Base-by-base conservation (phyloP, 352 stramenopile species). In the Pythium phragmitis region DNA sequence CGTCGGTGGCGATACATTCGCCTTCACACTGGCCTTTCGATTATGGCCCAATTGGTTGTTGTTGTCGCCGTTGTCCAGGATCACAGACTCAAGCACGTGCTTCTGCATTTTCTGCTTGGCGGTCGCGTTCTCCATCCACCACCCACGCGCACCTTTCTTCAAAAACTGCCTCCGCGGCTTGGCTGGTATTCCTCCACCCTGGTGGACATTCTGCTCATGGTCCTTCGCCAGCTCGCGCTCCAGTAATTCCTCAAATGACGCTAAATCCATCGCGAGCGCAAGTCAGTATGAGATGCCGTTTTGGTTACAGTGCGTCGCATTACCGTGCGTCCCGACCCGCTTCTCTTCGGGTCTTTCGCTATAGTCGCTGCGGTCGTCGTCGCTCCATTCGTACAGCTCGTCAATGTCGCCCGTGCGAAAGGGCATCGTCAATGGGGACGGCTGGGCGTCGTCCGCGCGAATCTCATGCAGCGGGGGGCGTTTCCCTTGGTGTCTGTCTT, bases 101-200 rank as follows among this genome's bases (percentile, higher is more conserved):
- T 82, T 87, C 17, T 73, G 65, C 56, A 90, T 70, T 57, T 86
- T 87, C 28, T 70, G 63, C 60, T 82, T 77, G 26, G 75, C 74
- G 16, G 71, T 74, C 11, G 82, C 79, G 0, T 70, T 77, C 64
- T 79, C 64, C 82, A 91, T 95, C 86, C 86, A 95, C 86, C 86
- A 95, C 0, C 86, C 86, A n/a, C 86, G 80, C 21, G 85, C 69
- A 26, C 84, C 82, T 79, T 76, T 91, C 49, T 81, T 86, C 6
- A 95, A 64, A 55, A 91, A 95, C 43, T 50, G 48, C 37, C 45
- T 39, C 21, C 33, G 28, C 4, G 83, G 62, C 43, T 85, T 86
- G n/a, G 43, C 7, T 9, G 14, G 37, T 42, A 42, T 33, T 17
- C 23, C n/a, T 53, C 34, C 30, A 14, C 26, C 9, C 16, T 14